phyloP scores from a whole-genome alignment of 2,329 filamentous ascomycete genomes.

The Aaosphaeria arxii region DNA sequence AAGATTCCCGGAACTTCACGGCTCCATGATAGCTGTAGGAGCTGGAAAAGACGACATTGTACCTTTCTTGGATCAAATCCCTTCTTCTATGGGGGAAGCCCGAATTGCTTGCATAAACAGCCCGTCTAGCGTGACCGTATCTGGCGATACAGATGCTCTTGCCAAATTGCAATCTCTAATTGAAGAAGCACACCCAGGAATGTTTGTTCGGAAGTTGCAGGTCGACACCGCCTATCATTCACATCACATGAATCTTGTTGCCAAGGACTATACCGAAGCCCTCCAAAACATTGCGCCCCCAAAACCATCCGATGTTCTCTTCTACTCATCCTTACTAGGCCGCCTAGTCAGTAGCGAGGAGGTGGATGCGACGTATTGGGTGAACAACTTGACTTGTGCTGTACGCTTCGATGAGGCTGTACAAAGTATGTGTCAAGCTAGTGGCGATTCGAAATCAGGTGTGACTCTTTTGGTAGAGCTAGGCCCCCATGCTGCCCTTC shows the following conservation, averaged over 20 bases:
- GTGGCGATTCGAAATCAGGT: constrained; percentile 8
- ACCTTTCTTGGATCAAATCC: constrained; percentile 10
- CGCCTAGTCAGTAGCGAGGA: not conserved
- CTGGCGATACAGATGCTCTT: constrained; percentile 3
- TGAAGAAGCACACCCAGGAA: constrained; percentile 20
- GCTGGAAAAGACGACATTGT: constrained; percentile 10
- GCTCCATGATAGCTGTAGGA: constrained; percentile 23
- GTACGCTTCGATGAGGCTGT: constrained; percentile 15
- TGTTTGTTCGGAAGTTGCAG: constrained; percentile 40
- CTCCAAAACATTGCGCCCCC: constrained; percentile 1
- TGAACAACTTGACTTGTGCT: constrained; percentile 15
- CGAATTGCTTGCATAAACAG: constrained; percentile 14
- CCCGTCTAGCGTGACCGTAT: constrained; percentile 4
- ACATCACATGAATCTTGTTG: constrained; percentile 38
- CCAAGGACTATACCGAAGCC: constrained; percentile 21
- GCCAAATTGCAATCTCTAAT: constrained; percentile 1
- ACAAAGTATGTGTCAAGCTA: constrained; percentile 11
- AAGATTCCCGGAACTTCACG: constrained; percentile 12
- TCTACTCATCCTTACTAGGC: constrained; percentile 6
- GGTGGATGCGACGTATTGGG: constrained; percentile 23
- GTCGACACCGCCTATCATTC: constrained; percentile 47
- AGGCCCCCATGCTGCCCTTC: constrained; percentile 7
- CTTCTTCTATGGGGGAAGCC: constrained; percentile 8
- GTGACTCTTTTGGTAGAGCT: constrained; percentile 8
- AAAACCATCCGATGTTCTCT: not conserved